phyloP scores from a whole-genome alignment of 805 yeast genomes.

The Hagleromyces aurorensis region DNA sequence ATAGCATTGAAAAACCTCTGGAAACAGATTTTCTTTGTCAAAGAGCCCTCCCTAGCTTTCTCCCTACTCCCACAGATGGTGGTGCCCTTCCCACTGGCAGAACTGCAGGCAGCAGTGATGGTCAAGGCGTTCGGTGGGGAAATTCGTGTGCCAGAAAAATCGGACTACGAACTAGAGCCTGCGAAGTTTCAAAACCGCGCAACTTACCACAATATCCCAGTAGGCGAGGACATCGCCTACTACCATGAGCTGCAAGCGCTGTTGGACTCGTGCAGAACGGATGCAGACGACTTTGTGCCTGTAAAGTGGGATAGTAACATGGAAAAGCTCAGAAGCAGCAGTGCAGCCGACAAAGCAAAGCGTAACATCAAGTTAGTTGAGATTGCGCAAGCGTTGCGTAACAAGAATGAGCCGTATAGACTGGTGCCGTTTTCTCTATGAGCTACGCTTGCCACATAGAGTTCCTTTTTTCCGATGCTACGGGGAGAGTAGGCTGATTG shows the following conservation, averaged over 20 bases:
- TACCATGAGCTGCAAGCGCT: constrained; percentile 19
- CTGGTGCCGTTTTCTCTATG: constrained; percentile 8
- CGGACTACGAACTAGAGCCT: constrained; percentile 21
- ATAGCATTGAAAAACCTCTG: constrained; percentile 40
- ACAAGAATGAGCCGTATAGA: constrained; percentile 14
- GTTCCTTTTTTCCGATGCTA: too few relatives aligned
- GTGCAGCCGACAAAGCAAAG: constrained; percentile 15
- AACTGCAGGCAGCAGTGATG: constrained; percentile 57
- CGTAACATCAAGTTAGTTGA: constrained; percentile 15
- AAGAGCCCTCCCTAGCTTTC: constrained; percentile 58
- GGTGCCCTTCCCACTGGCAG: constrained; percentile 54
- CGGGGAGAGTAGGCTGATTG: too few relatives aligned
- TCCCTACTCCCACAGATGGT: constrained; percentile 56
- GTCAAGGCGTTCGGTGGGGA: constrained; percentile 55
- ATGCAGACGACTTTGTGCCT: constrained; percentile 18
- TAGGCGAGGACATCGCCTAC: constrained; percentile 22
- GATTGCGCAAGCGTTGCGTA: constrained; percentile 13
- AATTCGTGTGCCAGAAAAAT: constrained; percentile 40
- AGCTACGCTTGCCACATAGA: background rate
- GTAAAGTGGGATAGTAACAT: constrained; percentile 18
- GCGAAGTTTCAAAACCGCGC: constrained; percentile 4
- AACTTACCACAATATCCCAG: constrained; percentile 15
- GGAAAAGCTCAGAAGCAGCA: constrained; percentile 10
- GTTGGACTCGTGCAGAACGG: constrained; percentile 13
- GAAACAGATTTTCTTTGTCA: constrained; percentile 48